Percentiles rank a stretch among this genome's conserved stretches.
Conservation (phyloP, 2,329 filamentous ascomycete genomes). For the Trichoderma guizhouense region DNA sequence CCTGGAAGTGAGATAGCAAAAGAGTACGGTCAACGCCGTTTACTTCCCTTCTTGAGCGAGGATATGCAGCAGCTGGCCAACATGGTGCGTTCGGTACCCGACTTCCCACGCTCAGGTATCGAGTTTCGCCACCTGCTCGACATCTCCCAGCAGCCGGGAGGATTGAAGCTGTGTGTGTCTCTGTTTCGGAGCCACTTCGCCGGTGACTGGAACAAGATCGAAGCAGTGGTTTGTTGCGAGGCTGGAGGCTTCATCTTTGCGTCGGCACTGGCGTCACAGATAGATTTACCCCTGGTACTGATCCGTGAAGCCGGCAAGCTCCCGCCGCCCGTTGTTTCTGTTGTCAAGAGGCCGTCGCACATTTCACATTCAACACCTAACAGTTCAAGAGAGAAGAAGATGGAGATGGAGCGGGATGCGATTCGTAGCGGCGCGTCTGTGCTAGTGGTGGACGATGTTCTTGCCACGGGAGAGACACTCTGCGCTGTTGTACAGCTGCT, state of each 20-base stretch:
- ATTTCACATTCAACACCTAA: conserved; percentile 45
- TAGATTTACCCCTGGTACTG: conserved; percentile 44
- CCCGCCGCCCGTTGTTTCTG: conserved; percentile 52
- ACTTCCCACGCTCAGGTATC: conserved; percentile 51
- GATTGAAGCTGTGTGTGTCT: conserved; percentile 48
- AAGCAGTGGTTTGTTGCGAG: conserved; percentile 52
- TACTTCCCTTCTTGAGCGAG: conserved; percentile 46
- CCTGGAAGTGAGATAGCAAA: conserved; percentile 37
- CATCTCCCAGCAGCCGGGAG: conserved; percentile 50
- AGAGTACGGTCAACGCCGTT: conserved; percentile 38
- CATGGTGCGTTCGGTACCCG: conserved; percentile 48
- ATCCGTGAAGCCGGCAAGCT: conserved; percentile 58
- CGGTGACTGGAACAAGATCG: conserved; percentile 45
- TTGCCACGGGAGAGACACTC: conserved; percentile 54
- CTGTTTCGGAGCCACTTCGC: conserved; percentile 46
- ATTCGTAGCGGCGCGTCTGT: conserved; percentile 41
- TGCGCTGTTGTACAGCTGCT: conserved; percentile 51
- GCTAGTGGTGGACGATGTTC: conserved; percentile 59
- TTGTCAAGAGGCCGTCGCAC: conserved; percentile 47
- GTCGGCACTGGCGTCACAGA: conserved; percentile 42
- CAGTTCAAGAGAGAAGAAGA: conserved; percentile 29
- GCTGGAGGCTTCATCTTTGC: conserved; percentile 56
- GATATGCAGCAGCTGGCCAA: conserved; percentile 44
- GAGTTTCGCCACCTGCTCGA: conserved; percentile 57
- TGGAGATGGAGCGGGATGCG: conserved; percentile 49